Evolutionary conservation across 2,329 filamentous ascomycete genomes (phyloP).

Genomic region (Diaporthe caulivora): DNA sequence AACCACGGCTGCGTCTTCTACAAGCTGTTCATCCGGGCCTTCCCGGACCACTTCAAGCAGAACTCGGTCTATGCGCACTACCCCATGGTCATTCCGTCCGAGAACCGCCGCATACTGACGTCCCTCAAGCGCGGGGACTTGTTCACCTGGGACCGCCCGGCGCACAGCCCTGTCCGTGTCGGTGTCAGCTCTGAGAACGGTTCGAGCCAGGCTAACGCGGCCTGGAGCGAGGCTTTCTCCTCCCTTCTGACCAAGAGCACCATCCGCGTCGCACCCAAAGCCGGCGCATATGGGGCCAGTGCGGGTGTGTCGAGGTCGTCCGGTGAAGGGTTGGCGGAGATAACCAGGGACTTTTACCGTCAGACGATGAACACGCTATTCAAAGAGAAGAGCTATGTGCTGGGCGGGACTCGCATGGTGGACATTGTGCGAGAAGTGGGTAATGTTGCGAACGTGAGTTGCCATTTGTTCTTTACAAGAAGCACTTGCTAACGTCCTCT

Average conservation of each 20-base stretch:
- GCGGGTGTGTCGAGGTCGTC: background rate
- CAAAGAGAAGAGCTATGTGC: conserved; percentile 72
- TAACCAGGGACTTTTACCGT: conserved; percentile 77
- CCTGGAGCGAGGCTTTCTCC: conserved; percentile 74
- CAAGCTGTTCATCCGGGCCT: conserved; percentile 83
- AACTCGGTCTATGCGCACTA: conserved; percentile 88
- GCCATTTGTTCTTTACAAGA: accelerated
- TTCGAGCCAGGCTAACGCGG: conserved; percentile 72
- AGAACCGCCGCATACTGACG: conserved; percentile 79
- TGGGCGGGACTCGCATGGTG: conserved; percentile 72
- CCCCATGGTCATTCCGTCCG: conserved; percentile 76
- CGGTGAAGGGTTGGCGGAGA: conserved; percentile 69
- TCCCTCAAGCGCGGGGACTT: conserved; percentile 74
- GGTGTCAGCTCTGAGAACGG: conserved; percentile 72
- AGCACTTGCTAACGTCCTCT: background rate
- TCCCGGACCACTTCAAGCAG: conserved; percentile 82
- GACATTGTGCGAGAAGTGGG: conserved; percentile 79
- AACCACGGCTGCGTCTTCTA: conserved; percentile 89
- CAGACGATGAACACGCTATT: conserved; percentile 73
- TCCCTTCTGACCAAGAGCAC: conserved; percentile 70
- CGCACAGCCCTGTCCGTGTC: conserved; percentile 61
- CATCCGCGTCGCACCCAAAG: conserved; percentile 65
- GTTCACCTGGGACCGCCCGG: conserved; percentile 78
- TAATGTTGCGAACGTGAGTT: conserved; percentile 63
- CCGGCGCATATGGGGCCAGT: background rate